Base-by-base conservation (phyloP, 495 filamentous ascomycete genomes). In the Penicillium robsamsonii region DNA sequence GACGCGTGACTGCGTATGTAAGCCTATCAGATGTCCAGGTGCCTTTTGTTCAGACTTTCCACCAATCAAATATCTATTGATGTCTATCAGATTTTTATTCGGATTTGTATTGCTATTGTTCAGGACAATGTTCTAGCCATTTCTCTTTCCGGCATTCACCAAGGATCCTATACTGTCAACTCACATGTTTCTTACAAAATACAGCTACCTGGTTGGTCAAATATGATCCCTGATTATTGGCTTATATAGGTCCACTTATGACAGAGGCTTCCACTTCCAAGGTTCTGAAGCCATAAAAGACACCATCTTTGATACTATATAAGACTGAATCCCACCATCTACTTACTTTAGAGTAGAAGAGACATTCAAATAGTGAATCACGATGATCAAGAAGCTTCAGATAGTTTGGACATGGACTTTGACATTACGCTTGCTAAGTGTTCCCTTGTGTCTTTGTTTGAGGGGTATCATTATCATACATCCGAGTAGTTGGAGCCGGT, bases 391-490 rank as follows among this genome's bases (percentile, higher is more conserved):
- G 4, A 27, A 27, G 4, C 25, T 27, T 27, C 2, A 7, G 2
- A 27, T 27, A 5, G 43, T 29, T 46, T 27, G 43, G 43, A 46
- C 43, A 46, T 46, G 12, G 42, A 24, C 20, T 44, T 24, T 25
- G 44, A 37, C 46, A 25, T 49, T 49, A 24, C 9, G 18, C 18
- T 12, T 18, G 29, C 9, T 31, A 27, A 20, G 17, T 52, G 31
- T 52, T 52, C 50, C 50, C 50, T 52, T 52, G 13, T 43, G 40
- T 62, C 24, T 42, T 25, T 50, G 45, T 51, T 52, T 66, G 56
- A 49, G 46, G 46, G 50, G 52, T 61, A 61, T 58, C 55, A 57
- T 51, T 57, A 61, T 61, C 59, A 40, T 61, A 50, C 56, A 54
- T 25, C 18, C 24, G 38, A 42, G 35, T 2, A 43, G 29, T 30